Percentiles rank a stretch among this genome's conserved stretches.
Conservation (phyloP, 192 early-diverging fungal species). For the Backusella sp. region DNA sequence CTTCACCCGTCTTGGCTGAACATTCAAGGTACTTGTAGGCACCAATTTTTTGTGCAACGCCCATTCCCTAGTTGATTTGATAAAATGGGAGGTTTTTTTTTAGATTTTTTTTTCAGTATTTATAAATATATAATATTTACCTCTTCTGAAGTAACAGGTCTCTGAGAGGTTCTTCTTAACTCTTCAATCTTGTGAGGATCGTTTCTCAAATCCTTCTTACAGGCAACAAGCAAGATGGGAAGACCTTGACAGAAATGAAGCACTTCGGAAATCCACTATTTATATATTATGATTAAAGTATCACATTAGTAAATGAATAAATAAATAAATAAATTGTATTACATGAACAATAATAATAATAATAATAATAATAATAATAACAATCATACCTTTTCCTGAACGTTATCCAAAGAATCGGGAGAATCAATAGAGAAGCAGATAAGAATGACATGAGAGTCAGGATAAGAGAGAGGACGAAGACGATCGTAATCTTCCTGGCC, state of each 20-base stretch:
- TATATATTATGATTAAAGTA: not conserved
- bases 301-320: not conserved
- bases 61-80: conserved; percentile 44
- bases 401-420: conserved; percentile 78
- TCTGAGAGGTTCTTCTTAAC: conserved; percentile 67
- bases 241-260: conserved; percentile 80
- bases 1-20: conserved; percentile 72
- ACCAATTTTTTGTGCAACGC: conserved; percentile 69
- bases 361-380: too few species aligned
- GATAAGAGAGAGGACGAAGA: conserved; percentile 87
- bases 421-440: conserved; percentile 91
- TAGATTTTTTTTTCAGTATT: not conserved
- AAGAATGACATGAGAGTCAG: conserved; percentile 88
- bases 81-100: not conserved
- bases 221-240: conserved; percentile 82
- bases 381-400: conserved; percentile 55
- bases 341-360: not conserved
- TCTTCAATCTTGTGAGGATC: conserved; percentile 75
- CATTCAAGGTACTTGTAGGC: conserved; percentile 87
- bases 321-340: not conserved
- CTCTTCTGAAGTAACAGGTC: conserved; percentile 71
- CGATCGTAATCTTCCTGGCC: conserved; percentile 97
- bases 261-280: conserved; percentile 89
- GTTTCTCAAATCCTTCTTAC: conserved; percentile 87
- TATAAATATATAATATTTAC: conserved; percentile 36